A percentile compares a stretch with the other conserved stretches of the same genome.
Evolutionary conservation across 75 land plant species (phyloP).

Genomic region (Pinus taeda): DNA sequence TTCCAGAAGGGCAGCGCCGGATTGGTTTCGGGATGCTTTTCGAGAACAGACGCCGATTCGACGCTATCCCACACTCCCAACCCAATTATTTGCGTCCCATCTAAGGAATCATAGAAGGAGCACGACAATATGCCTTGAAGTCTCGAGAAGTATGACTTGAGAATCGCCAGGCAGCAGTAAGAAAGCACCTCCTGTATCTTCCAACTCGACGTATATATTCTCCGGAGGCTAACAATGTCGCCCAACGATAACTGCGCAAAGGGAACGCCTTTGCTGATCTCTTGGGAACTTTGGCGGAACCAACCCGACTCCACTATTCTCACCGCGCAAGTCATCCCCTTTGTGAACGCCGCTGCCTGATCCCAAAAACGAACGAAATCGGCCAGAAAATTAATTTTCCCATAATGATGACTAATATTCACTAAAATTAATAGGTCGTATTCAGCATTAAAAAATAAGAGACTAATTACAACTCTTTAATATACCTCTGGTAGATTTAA

Average conservation of each 20-base stretch:
- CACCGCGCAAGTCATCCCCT: not conserved
- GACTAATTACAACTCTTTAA: no score
- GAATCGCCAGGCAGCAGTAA: slow-evolving; percentile 11
- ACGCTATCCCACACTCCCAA: slow-evolving; percentile 10
- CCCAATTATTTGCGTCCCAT: slow-evolving; percentile 3
- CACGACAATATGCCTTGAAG: not conserved
- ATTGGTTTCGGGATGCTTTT: not conserved
- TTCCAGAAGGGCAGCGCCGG: slow-evolving; percentile 2
- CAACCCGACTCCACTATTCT: not conserved
- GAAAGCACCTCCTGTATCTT: slow-evolving; percentile 7
- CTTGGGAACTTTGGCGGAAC: not conserved
- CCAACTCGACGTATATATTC: not conserved
- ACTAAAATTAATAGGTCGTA: no score
- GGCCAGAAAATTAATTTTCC: no score
- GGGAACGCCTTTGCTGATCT: not conserved
- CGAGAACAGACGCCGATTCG: not conserved
- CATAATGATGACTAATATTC: no score
- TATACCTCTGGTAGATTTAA: no score
- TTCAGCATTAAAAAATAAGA: no score
- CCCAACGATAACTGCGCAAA: not conserved
- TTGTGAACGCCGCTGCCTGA: slow-evolving; percentile 2
- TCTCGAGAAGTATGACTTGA: slow-evolving; percentile 1
- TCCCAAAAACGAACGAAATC: no score
- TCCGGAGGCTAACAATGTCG: slow-evolving; percentile 5
- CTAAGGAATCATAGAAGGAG: slow-evolving; percentile 2